Conservation (phyloP, 495 filamentous ascomycete genomes). For the Neurospora sp. region DNA sequence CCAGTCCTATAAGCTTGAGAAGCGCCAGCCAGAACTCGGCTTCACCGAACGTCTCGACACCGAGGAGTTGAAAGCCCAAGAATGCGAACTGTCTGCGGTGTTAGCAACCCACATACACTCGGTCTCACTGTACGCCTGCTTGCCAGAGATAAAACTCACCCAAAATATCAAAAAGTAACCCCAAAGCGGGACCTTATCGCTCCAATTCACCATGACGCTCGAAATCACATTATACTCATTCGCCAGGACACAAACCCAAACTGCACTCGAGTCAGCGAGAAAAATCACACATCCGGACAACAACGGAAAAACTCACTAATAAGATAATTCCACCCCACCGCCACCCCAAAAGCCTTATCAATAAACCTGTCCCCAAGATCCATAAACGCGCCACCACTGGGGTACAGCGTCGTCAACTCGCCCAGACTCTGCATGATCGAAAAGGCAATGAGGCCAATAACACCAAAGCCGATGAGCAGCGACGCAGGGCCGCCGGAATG, state of each 20-base stretch:
- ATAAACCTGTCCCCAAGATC: slow-evolving; percentile 62
- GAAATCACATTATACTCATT: slow-evolving; percentile 51
- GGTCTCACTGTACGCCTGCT: not conserved
- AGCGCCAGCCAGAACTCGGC: slow-evolving; percentile 55
- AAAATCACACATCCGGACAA: too few species aligned
- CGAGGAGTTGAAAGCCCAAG: slow-evolving; percentile 36
- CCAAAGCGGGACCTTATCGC: slow-evolving; percentile 35
- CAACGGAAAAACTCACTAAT: slow-evolving; percentile 26
- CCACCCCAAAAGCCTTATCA: slow-evolving; percentile 69
- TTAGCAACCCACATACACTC: slow-evolving; percentile 8
- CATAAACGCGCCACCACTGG: slow-evolving; percentile 49
- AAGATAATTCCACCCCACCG: slow-evolving; percentile 76
- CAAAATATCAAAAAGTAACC: slow-evolving; percentile 60
- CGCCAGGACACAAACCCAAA: slow-evolving; percentile 50
- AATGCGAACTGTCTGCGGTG: slow-evolving; percentile 26
- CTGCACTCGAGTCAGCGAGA: too few species aligned
- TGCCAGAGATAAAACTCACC: slow-evolving; percentile 28
- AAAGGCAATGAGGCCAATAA: slow-evolving; percentile 59
- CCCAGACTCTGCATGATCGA: slow-evolving; percentile 55
- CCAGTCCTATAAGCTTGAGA: slow-evolving; percentile 57
- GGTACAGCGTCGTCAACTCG: slow-evolving; percentile 61
- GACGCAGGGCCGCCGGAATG: slow-evolving; percentile 52
- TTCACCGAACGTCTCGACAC: slow-evolving; percentile 47
- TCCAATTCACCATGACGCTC: slow-evolving; percentile 53
- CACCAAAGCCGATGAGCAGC: slow-evolving; percentile 52